phyloP scores from a whole-genome alignment of 2,329 filamentous ascomycete genomes.

The Curvularia sp. region DNA sequence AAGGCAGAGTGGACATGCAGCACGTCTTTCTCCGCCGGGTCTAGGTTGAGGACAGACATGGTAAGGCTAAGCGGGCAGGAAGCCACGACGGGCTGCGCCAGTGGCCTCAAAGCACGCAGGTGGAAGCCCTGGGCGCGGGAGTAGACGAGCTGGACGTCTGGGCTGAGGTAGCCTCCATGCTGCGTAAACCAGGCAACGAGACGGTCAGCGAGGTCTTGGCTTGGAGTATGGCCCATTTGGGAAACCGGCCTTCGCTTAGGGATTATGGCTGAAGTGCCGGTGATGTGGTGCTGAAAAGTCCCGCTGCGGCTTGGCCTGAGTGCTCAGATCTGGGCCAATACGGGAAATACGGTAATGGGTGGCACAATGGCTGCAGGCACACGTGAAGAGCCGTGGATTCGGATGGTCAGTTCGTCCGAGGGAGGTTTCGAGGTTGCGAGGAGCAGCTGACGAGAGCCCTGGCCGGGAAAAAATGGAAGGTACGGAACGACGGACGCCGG shows the following conservation, averaged over 20 bases:
- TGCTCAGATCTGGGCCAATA: neutral
- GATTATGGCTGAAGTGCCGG: neutral
- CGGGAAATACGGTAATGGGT: neutral
- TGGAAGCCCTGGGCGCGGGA: slow-evolving; percentile 40
- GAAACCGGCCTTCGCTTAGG: neutral
- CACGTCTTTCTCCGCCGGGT: slow-evolving; percentile 35
- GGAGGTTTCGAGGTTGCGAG: slow-evolving; percentile 10
- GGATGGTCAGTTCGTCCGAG: slow-evolving; percentile 20
- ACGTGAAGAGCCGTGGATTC: slow-evolving; percentile 1
- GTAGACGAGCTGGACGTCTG: slow-evolving; percentile 39
- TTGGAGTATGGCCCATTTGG: slow-evolving; percentile 9
- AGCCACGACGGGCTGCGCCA: slow-evolving; percentile 33
- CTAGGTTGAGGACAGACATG: slow-evolving; percentile 47
- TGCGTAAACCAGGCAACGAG: slow-evolving; percentile 43
- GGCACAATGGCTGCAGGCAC: neutral
- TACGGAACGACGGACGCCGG: slow-evolving; percentile 10
- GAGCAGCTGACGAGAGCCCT: slow-evolving; percentile 21
- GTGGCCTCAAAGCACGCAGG: slow-evolving; percentile 34
- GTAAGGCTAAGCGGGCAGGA: slow-evolving; percentile 45
- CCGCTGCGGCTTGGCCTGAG: neutral
- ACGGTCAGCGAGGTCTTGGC: slow-evolving; percentile 19
- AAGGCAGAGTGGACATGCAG: slow-evolving; percentile 35
- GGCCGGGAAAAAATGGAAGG: slow-evolving; percentile 16
- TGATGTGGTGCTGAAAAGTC: neutral
- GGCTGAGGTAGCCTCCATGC: slow-evolving; percentile 42